Evolutionary conservation across 768 basidiomycete species (phyloP).

Genomic region (Russula earlei): DNA sequence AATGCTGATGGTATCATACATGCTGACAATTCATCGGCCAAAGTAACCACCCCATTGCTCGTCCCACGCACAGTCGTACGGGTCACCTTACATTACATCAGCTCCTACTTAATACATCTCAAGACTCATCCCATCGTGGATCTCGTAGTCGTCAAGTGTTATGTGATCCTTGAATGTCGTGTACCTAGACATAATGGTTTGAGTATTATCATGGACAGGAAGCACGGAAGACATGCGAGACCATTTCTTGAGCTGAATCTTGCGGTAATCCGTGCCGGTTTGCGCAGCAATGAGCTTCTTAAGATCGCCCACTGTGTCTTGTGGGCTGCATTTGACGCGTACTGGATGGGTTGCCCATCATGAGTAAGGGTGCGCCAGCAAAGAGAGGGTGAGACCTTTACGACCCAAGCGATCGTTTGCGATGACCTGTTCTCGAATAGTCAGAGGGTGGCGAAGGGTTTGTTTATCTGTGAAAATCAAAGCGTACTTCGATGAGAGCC

Average conservation of each 20-base stretch:
- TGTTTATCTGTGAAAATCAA: neutral
- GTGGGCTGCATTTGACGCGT: slow-evolving; percentile 88
- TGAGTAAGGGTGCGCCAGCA: neutral
- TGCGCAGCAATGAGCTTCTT: slow-evolving; percentile 97
- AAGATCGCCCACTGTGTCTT: slow-evolving; percentile 95
- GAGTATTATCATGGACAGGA: neutral
- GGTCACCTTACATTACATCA: too few relatives aligned
- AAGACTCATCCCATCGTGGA: slow-evolving; percentile 86
- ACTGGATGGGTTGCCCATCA: slow-evolving; percentile 37
- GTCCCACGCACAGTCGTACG: too few relatives aligned
- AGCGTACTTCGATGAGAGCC: slow-evolving; percentile 28
- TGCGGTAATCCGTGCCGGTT: slow-evolving; percentile 74
- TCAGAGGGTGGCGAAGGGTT: neutral
- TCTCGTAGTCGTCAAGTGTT: slow-evolving; percentile 86
- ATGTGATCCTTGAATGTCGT: slow-evolving; percentile 95
- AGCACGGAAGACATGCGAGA: slow-evolving; percentile 28
- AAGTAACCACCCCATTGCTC: too few relatives aligned
- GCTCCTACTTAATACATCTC: slow-evolving; percentile 74
- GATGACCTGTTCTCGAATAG: slow-evolving; percentile 50
- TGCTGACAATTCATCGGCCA: too few relatives aligned
- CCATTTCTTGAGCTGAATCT: slow-evolving; percentile 98
- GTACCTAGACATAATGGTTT: slow-evolving; percentile 47
- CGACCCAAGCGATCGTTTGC: slow-evolving; percentile 92
- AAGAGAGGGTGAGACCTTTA: slow-evolving; percentile 59
- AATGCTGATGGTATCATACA: too few relatives aligned